Base-by-base conservation (phyloP, 2,329 filamentous ascomycete genomes). In the Penicillium janthinellum region DNA sequence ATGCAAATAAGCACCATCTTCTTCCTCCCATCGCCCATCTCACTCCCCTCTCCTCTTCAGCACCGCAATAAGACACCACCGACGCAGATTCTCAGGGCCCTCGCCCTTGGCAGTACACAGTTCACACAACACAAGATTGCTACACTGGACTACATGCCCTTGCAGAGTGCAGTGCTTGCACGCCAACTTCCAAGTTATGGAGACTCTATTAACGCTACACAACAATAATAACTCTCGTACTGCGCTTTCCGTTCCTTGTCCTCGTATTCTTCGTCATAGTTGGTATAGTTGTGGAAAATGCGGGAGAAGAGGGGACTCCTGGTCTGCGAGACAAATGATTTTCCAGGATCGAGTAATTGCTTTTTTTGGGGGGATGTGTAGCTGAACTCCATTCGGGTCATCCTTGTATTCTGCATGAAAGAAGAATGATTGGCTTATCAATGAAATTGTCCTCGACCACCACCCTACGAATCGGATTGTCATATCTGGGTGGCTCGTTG, bases 31-130 rank as follows among this genome's bases (percentile, higher is more conserved):
- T 25, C 22, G 0, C 11, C 35, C 1, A 20, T 6, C 3, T 49
- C 57, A 53, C 25, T 49, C 25, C 25, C 25, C 58, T 25, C 39
- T 60, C 57, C 65, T 67, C 61, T 69, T 73, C 67, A 82, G 61
- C 48, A 78, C 74, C 31, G 82, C 81, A 64, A 86, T 69, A 11
- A 85, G 82, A 64, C 85, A 79, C 85, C 85, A 87, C 67, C 81
- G 81, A 69, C 81, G 83, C 64, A 83, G 75, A 70, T 83, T 83
- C 38, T 81, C 80, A 37, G 79, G 72, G 0, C 71, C 70, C 56
- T 80, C 79, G 45, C 81, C 78, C 64, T 85, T n/a, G 25, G 6
- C 5, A 28, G 4, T 28, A 28, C 4, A 28, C n/a, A n/a, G n/a
- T n/a, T n/a, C n/a, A 5, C 20, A 28, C 25, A 28, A 28, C 25